Percentiles rank a stretch among this genome's conserved stretches.
phyloP scores from a whole-genome alignment of 2,329 filamentous ascomycete species.

The Fusarium nodosum region DNA sequence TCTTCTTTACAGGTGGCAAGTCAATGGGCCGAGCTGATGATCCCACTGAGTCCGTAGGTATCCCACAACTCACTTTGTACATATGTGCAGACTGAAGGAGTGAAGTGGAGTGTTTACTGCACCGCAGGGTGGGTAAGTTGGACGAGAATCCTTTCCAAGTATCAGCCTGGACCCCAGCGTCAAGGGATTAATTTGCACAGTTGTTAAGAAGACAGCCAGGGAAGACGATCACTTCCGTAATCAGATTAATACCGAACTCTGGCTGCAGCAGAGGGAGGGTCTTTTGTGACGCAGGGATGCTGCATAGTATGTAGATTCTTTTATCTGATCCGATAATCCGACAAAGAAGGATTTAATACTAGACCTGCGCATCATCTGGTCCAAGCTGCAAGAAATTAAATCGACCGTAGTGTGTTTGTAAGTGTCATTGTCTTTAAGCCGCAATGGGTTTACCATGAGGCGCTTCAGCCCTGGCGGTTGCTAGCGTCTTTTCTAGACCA shows the following conservation, averaged over 20 bases:
- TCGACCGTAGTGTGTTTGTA: neutral
- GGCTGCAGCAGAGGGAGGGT: slow-evolving; percentile 11
- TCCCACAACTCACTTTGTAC: neutral
- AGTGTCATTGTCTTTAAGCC: neutral
- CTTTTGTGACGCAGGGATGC: slow-evolving; percentile 22
- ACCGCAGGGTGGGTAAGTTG: slow-evolving; percentile 18
- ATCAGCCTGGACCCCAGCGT: slow-evolving; percentile 1
- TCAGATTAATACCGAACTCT: slow-evolving; percentile 5
- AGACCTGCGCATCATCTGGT: neutral
- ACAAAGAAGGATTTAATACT: slow-evolving; percentile 7
- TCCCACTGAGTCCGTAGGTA: slow-evolving; percentile 14
- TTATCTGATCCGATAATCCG: slow-evolving; percentile 45
- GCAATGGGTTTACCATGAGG: slow-evolving; percentile 15
- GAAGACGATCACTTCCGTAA: slow-evolving; percentile 24
- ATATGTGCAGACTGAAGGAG: neutral
- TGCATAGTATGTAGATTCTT: neutral
- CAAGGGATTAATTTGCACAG: slow-evolving; percentile 1
- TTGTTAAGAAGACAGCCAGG: slow-evolving; percentile 10
- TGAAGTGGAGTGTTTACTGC: slow-evolving; percentile 23
- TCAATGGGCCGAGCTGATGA: slow-evolving; percentile 6
- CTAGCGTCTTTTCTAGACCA: neutral
- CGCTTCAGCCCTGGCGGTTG: slow-evolving; percentile 7
- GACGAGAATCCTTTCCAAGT: slow-evolving; percentile 16
- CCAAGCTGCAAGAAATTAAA: neutral
- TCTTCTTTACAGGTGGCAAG: slow-evolving; percentile 16